Evolutionary conservation across 805 yeast genomes (phyloP), one percentile per base, ranked within the genome.

Genomic region (Lipomyces kockii): DNA sequence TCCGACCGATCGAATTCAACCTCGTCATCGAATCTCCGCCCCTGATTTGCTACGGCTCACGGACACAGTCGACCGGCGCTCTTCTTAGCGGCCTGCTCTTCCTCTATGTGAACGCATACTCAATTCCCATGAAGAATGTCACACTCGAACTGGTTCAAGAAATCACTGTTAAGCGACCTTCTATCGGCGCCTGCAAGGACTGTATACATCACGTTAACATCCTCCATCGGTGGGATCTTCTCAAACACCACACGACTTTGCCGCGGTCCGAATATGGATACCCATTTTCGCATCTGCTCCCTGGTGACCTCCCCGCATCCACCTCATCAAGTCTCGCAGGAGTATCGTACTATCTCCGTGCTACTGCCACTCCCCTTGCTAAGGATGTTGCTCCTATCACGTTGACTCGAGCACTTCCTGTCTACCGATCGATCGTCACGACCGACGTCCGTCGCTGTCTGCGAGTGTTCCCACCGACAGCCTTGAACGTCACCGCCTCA

Each of bases 391-490:
- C 71, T 22, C 71, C 77, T n/a, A 78, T 85, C 29, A 79, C 80
- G 60, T 74, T 87, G 51, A 78, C 80, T 2, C 79, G 90, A 67
- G 96, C 97, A 0, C 77, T 95, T 8, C 84, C 88, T 71, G 82
- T 95, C 1, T 83, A 89, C 57, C 84, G 99, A 73, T 89, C 96
- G 65, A 86, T 94, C 37, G 77, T 91, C 29, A 81, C 91, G 58
- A 94, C 95, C 6, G 90, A 91, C 2, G 97, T 93, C 76, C 83
- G 92, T 73, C 91, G 90, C 75, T 91, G 97, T 0, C 80, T 92
- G 51, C 84, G 99, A 68, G 91, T 95, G 0, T 95, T 95, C 78
- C 99, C 99, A 0, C 98, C 99, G 7, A 94, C 98, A 0, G 90
- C 89, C 55, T 88, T 95, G 49, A 88, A 92, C 2, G 96, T 97